Evolutionary conservation across 768 basidiomycete genomes (phyloP), one percentile per base, ranked within the genome.

Genomic region (Collybia sp.): DNA sequence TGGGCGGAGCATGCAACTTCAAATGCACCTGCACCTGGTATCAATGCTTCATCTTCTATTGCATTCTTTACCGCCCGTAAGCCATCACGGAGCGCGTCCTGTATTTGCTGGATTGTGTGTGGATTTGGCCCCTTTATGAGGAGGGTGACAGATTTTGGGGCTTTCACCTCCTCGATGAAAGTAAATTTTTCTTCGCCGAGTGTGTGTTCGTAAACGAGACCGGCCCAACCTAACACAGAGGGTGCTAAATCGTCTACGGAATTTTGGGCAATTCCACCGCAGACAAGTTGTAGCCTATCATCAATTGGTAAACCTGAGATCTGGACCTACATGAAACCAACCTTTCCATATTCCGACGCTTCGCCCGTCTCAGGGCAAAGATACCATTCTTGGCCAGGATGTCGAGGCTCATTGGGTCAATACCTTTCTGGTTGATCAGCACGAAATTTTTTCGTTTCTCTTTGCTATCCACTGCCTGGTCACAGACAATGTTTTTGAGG

Each of bases 261-360:
- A 71, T 99, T 98, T 64, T 97, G 95, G 2, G 96, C 93, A 54
- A 83, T 75, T 56, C 96, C 96, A 45, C 96, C 96, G 65, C 91
- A 93, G 45, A 93, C 80, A 44, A 97, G 81, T 63, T 98, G 96
- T 46, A 99, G 65, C 35, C 93, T 95, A 58, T 18, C 19, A 45
- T 20, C 25, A 25, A 15, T 32, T 13, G 15, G 11, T 38, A 18
- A 40, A 36, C 15, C 47, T 33, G 43, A 30, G 39, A 38, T 44
- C 42, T 13, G 44, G 43, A 32, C 5, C 34, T 10, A 35, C 39
- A 42, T 20, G 46, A 10, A 34, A 61, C 76, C 49, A 57, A 92
- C 93, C 94, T 76, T 66, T 99, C 96, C 96, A 99, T 98, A 63
- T 99, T 99, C 58, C 96, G 83, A 61, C 96, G 77, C 75, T 99